Conservation (phyloP, 306 rosid genomes). For the Casuarina equisetifolia region DNA sequence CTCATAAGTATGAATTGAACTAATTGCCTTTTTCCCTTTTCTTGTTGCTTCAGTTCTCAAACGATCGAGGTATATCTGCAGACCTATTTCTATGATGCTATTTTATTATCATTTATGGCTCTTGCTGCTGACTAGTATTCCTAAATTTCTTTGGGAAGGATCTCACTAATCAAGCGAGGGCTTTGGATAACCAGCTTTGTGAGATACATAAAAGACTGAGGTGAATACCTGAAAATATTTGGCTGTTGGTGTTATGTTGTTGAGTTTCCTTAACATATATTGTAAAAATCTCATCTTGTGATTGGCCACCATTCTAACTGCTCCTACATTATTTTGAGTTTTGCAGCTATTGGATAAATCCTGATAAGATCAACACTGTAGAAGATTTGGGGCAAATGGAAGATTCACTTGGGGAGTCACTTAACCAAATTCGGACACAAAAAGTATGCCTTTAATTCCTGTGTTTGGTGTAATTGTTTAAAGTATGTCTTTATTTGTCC, state of each 20-base stretch:
- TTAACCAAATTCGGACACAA: slow-evolving; percentile 55
- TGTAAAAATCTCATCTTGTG: neutral
- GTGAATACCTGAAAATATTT: slow-evolving; percentile 31
- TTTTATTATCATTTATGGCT: slow-evolving; percentile 6
- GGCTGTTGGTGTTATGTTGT: neutral
- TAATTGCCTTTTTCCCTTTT: slow-evolving; percentile 16
- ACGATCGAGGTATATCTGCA: slow-evolving; percentile 57
- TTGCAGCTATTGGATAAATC: slow-evolving; percentile 63
- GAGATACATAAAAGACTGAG: slow-evolving; percentile 68
- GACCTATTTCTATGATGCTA: neutral
- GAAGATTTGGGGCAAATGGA: slow-evolving; percentile 78
- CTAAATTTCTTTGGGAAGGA: slow-evolving; percentile 45
- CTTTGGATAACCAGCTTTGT: slow-evolving; percentile 53
- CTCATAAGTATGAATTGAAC: neutral
- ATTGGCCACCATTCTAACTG: slow-evolving; percentile 13
- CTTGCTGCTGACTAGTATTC: slow-evolving; percentile 1
- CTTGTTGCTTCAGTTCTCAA: slow-evolving; percentile 64
- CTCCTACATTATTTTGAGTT: slow-evolving; percentile 28
- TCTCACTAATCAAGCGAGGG: slow-evolving; percentile 49
- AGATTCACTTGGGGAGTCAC: slow-evolving; percentile 70
- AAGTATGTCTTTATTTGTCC: neutral
- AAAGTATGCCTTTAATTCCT: slow-evolving; percentile 50
- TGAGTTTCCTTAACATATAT: slow-evolving; percentile 2
- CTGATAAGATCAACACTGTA: slow-evolving; percentile 60
- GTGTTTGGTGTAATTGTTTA: neutral